Conservation (phyloP, 805 yeast genomes). For the Candida oleophila region DNA sequence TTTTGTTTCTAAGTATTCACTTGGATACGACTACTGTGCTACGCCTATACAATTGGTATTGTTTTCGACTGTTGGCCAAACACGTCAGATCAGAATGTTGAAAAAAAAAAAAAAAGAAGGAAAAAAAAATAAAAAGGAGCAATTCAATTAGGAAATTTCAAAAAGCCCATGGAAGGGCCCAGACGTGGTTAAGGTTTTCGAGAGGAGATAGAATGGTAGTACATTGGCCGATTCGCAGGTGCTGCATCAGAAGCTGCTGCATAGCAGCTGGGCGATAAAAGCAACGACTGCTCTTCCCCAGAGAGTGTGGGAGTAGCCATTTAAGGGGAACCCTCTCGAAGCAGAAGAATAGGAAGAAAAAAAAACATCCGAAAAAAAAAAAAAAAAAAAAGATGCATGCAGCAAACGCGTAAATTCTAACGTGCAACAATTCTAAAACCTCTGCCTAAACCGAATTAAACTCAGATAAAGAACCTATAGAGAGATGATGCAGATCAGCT, state of each 20-base stretch:
- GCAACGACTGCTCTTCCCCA: too few relatives aligned
- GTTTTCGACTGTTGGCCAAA: not conserved
- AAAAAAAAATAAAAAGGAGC: not conserved
- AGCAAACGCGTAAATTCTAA: not conserved
- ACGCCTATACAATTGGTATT: not conserved
- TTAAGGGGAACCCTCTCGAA: not conserved
- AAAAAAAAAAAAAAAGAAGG: not conserved
- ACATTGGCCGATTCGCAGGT: too few relatives aligned
- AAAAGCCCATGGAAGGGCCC: too few relatives aligned
- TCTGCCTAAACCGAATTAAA: too few relatives aligned
- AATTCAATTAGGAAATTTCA: not conserved
- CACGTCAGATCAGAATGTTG: constrained; percentile 5
- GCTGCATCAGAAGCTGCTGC: too few relatives aligned
- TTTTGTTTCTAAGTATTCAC: too few relatives aligned
- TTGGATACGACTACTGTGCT: not conserved
- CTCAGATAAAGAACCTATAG: too few relatives aligned
- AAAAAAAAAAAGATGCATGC: not conserved
- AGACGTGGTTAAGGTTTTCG: too few relatives aligned
- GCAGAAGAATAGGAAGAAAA: not conserved
- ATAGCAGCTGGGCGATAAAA: too few relatives aligned
- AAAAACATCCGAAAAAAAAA: not conserved
- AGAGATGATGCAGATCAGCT: too few relatives aligned
- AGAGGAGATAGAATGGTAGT: too few relatives aligned
- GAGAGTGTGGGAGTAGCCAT: too few relatives aligned
- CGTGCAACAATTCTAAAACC: not conserved